Percentiles rank a stretch among this genome's conserved stretches.
phyloP scores from a whole-genome alignment of 257 asterid genomes.

The Nemophila menziesii region DNA sequence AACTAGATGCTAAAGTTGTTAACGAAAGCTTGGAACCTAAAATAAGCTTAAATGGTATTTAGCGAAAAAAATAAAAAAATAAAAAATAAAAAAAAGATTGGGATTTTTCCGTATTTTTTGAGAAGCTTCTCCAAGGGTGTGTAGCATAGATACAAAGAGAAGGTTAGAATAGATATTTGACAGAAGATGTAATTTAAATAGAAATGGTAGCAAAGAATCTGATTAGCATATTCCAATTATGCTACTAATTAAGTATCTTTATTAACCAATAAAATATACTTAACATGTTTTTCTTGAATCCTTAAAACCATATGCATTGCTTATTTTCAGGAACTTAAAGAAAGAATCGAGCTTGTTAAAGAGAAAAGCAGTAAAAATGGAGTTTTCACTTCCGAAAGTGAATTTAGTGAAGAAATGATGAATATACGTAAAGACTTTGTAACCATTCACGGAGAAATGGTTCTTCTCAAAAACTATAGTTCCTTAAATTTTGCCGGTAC shows the following conservation, averaged over 20 bases:
- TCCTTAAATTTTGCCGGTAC: conserved; percentile 88
- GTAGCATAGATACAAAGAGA: no score
- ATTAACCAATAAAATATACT: conserved; percentile 2
- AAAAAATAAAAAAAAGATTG: neutral
- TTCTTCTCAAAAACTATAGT: conserved; percentile 84
- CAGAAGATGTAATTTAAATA: conserved; percentile 2
- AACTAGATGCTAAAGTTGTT: neutral
- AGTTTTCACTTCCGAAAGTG: conserved; percentile 33
- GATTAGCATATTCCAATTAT: conserved; percentile 22
- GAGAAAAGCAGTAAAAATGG: conserved; percentile 30
- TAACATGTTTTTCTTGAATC: conserved; percentile 1
- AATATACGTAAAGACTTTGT: conserved; percentile 70
- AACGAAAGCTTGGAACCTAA: neutral
- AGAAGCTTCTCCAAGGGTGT: neutral
- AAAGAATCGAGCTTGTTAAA: conserved; percentile 48
- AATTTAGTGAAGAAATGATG: conserved; percentile 56
- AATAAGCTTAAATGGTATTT: neutral
- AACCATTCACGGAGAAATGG: conserved; percentile 86
- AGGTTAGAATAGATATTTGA: neutral
- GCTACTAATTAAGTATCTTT: conserved; percentile 6
- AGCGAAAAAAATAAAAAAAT: neutral
- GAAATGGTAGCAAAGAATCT: conserved; percentile 11
- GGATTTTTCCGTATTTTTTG: neutral
- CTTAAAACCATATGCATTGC: neutral
- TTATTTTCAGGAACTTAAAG: conserved; percentile 57